phyloP scores from a whole-genome alignment of 148 eudicot species.

The Vaccinium corymbosum region DNA sequence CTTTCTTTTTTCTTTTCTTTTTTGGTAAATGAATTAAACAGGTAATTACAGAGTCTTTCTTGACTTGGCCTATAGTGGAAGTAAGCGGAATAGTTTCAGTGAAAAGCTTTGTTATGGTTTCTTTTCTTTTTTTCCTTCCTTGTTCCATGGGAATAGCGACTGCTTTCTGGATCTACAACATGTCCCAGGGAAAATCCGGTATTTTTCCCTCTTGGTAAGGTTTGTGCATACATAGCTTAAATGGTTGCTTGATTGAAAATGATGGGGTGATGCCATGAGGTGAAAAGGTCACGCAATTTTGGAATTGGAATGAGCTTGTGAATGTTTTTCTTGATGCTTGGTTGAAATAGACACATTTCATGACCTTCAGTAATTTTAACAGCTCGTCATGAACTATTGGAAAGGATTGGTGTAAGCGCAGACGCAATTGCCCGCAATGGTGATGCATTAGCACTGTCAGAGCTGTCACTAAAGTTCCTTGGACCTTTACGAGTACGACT shows the following conservation, averaged over 20 bases:
- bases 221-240: background rate
- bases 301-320: background rate
- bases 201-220: background rate
- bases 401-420: constrained; percentile 64
- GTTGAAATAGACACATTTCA: constrained; percentile 11
- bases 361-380: constrained; percentile 10
- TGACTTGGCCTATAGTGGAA: background rate
- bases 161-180: background rate
- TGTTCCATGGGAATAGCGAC: background rate
- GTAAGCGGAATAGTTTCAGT: background rate
- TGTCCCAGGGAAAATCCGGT: background rate
- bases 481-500: constrained; percentile 75
- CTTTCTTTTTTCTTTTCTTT: background rate
- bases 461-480: constrained; percentile 69
- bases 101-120: background rate
- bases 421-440: constrained; percentile 80
- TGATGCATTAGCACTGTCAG: constrained; percentile 74
- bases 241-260: background rate
- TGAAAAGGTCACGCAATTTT: background rate
- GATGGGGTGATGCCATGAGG: background rate
- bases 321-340: background rate
- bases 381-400: constrained; percentile 80
- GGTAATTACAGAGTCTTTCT: background rate
- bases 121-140: background rate
- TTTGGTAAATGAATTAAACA: too few relatives aligned